Evolutionary conservation across 805 yeast species (phyloP), one percentile per base, ranked within the genome.

Genomic region (Saccharomycopsis sp.): DNA sequence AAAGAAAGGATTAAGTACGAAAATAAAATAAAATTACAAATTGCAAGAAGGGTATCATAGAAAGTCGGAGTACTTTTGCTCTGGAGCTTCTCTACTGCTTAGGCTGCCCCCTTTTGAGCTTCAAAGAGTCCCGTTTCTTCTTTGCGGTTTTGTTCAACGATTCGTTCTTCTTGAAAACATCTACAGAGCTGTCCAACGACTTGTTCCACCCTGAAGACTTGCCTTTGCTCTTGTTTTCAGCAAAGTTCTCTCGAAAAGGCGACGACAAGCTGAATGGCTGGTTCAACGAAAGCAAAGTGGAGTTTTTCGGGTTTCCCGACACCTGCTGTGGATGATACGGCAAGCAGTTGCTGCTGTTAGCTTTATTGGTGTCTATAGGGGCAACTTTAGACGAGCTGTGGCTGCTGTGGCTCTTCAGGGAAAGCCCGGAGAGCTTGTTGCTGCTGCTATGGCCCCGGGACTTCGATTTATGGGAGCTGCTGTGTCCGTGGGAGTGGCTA

Each of bases 211-310:
- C 5, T 5, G 37, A 29, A 44, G 18, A 18, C 21, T 44, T 44
- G 21, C 16, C 16, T 14, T 44, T 44, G n/a, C 55, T 44, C 2
- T 20, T 21, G 34, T 21, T 44, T 29, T 51, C 34, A 14, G 52
- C 56, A 29, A 57, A 57, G 15, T 59, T 48, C 21, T 57, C 57
- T 16, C 40, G 34, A 40, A 53, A 48, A 24, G 60, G 60, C 12
- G 57, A 53, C 7, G 48, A 23, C 8, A 57, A 41, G 20, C 50
- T 47, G 23, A 53, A 44, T 5, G 60, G 50, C 16, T 29, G 24
- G 15, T 29, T 44, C 29, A 44, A 21, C 14, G 52, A 34, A 5
- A 16, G 29, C 9, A 44, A 20, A 16, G 50, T 44, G 24, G 46
- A n/a, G 14, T 34, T 44, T 3, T 44, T 54, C 7, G 51, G 34